phyloP scores from a whole-genome alignment of 352 stramenopile species.

The Globisporangium takayamanum region DNA sequence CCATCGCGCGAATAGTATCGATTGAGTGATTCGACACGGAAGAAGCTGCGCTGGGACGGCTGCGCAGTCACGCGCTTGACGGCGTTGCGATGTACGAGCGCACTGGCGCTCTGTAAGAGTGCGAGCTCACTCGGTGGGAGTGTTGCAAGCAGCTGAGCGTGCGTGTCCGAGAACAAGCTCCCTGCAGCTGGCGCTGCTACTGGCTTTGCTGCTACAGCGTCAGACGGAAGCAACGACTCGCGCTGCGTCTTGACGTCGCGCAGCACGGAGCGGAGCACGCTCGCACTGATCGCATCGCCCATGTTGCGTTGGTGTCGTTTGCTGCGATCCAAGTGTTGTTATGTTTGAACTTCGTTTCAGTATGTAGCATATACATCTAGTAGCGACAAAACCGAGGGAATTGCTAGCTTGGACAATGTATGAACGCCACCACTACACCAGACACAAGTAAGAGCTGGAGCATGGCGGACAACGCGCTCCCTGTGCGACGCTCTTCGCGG shows the following conservation, averaged over 20 bases:
- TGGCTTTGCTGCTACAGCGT: background rate
- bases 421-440: no score
- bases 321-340: no score
- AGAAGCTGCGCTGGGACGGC: slow-evolving; percentile 48
- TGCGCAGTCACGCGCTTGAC: slow-evolving; percentile 41
- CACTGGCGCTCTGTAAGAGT: slow-evolving; percentile 47
- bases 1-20: slow-evolving; percentile 27
- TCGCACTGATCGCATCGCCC: slow-evolving; percentile 16
- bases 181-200: background rate
- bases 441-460: background rate
- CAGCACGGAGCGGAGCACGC: slow-evolving; percentile 36
- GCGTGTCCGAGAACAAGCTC: slow-evolving; percentile 21
- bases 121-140: slow-evolving; percentile 31
- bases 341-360: no score
- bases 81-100: slow-evolving; percentile 36
- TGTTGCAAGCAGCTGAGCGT: slow-evolving; percentile 45
- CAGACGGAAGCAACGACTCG: background rate
- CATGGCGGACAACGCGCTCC: slow-evolving; percentile 3
- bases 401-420: no score
- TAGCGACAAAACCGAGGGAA: no score
- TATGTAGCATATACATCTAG: background rate
- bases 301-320: background rate
- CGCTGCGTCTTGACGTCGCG: slow-evolving; percentile 33
- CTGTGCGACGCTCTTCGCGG: slow-evolving; percentile 9
- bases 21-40: slow-evolving; percentile 60